These are phyloP conservation scores for Xylaria acuta DNA, from an alignment of 495 filamentous ascomycete genomes.

Conservation along the genomic window DNA sequence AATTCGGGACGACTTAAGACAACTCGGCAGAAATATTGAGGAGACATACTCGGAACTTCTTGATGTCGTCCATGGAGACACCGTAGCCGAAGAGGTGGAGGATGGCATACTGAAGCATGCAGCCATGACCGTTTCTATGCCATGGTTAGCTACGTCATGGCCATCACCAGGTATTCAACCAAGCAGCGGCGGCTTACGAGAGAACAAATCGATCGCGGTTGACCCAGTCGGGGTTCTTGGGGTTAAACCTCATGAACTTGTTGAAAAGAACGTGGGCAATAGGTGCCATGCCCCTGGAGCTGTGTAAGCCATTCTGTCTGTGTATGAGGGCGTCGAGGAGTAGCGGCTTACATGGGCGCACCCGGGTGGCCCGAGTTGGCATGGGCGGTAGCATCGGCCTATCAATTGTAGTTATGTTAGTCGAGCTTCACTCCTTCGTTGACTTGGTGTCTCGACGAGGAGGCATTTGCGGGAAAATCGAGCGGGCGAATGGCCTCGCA, in stretches of 20 bases:
- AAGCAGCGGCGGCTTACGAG: conserved; percentile 73
- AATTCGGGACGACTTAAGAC: neutral
- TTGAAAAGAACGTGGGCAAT: conserved; percentile 97
- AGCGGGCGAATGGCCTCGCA: conserved; percentile 29
- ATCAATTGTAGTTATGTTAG: conserved; percentile 39
- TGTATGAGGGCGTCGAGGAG: conserved; percentile 11
- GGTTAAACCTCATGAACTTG: conserved; percentile 99
- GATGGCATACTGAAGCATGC: conserved; percentile 99
- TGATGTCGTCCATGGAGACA: conserved; percentile 86
- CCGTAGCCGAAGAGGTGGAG: conserved; percentile 95
- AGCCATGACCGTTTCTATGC: conserved; percentile 91
- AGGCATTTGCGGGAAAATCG: conserved; percentile 7
- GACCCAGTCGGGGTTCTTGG: conserved; percentile 94
- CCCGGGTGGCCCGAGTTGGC: conserved; percentile 98
- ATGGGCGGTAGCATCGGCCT: conserved; percentile 97
- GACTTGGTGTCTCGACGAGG: conserved; percentile 16
- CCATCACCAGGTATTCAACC: neutral
- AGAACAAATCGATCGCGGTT: conserved; percentile 99
- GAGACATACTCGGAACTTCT: conserved; percentile 88
- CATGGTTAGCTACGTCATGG: conserved; percentile 15
- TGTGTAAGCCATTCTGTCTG: conserved; percentile 31
- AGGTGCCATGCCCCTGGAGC: conserved; percentile 85
- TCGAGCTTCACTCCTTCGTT: neutral
- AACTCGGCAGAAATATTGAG: neutral
- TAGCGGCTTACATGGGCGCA: conserved; percentile 77